Evolutionary conservation across 805 yeast species (phyloP).

Genomic region (Kockiozyma suomiensis): DNA sequence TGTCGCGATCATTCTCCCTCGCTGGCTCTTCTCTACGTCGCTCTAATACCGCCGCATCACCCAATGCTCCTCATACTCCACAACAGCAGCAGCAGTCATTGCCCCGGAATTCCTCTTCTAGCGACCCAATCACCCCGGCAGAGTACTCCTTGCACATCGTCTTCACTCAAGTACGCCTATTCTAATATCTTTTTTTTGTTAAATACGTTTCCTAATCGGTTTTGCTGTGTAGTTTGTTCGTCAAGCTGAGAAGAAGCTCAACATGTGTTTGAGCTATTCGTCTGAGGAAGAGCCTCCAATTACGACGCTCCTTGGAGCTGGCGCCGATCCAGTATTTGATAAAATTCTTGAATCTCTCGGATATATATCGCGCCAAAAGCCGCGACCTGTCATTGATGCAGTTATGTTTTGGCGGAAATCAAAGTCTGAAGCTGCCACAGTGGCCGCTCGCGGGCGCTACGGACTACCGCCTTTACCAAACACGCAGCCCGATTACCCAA

Average conservation of each 20-base stretch:
- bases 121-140: conserved; percentile 68
- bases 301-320: conserved; percentile 76
- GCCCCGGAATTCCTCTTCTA: not conserved
- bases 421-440: conserved; percentile 78
- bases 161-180: conserved; percentile 65
- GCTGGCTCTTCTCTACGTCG: conserved; percentile 6
- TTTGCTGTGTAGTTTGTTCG: conserved; percentile 63
- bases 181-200: not conserved
- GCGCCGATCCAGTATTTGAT: conserved; percentile 84
- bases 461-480: not conserved
- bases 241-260: conserved; percentile 85
- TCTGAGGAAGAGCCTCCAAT: conserved; percentile 76
- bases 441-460: conserved; percentile 37
- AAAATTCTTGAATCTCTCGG: conserved; percentile 84
- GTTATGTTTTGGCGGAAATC: conserved; percentile 98
- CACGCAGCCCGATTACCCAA: conserved; percentile 7
- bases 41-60: conserved; percentile 2
- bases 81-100: not conserved
- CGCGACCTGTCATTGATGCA: conserved; percentile 94
- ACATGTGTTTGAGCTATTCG: conserved; percentile 66
- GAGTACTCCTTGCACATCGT: conserved; percentile 93
- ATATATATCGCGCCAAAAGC: conserved; percentile 83
- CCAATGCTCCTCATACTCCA: not conserved
- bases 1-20: conserved; percentile 12
- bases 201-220: not conserved